Conservation (phyloP, 176 grass and related monocot species). For the Poa pratensis region DNA sequence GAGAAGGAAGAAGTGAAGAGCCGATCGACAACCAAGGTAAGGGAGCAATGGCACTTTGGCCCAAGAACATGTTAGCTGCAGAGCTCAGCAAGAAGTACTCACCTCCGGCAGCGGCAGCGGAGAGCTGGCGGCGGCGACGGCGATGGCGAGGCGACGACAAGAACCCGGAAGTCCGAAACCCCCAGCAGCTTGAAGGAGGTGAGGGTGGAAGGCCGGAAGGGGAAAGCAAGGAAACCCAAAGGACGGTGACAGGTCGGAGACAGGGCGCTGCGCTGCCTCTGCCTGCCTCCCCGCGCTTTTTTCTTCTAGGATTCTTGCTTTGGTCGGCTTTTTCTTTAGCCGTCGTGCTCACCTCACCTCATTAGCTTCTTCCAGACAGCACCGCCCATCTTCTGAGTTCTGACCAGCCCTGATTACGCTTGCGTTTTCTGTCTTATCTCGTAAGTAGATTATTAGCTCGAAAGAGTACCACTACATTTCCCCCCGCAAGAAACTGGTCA, state of each 20-base stretch:
- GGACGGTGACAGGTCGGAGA: conserved; percentile 17
- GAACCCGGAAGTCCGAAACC: conserved; percentile 7
- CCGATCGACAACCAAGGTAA: background rate
- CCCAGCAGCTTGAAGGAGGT: background rate
- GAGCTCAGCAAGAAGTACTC: background rate
- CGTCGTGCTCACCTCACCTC: conserved; percentile 31
- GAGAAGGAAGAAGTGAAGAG: background rate
- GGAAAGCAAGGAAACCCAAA: conserved; percentile 27
- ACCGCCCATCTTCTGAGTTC: background rate
- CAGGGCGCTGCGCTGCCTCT: conserved; percentile 15
- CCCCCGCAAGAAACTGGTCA: background rate
- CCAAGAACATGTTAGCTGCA: background rate
- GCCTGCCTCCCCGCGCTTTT: background rate
- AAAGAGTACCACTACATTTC: no score
- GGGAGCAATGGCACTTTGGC: background rate
- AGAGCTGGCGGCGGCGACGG: background rate
- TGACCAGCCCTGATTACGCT: background rate
- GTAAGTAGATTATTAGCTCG: no score
- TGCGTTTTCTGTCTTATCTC: background rate
- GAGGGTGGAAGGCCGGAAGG: background rate
- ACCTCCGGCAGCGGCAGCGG: background rate
- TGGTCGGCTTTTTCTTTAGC: conserved; percentile 9
- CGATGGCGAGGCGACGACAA: background rate
- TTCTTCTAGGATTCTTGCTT: conserved; percentile 43
- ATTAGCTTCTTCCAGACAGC: background rate